Conservation (phyloP, 2,329 filamentous ascomycete species). For the Colletotrichum spinosum region DNA sequence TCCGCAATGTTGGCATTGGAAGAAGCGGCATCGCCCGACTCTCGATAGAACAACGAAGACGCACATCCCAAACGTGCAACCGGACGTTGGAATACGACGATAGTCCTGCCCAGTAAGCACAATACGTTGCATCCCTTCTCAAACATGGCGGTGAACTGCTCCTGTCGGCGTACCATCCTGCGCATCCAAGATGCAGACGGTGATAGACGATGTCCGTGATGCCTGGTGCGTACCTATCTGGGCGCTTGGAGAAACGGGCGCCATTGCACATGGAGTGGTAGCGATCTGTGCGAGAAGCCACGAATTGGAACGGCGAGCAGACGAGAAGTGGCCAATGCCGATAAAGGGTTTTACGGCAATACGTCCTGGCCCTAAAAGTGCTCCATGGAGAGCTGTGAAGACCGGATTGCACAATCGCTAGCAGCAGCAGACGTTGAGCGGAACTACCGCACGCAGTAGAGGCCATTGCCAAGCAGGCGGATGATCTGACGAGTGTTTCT, state of each 20-base stretch:
- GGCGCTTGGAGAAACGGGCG: constrained; percentile 19
- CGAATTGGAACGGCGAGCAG: constrained; percentile 15
- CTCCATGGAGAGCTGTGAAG: background rate
- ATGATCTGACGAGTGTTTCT: constrained; percentile 23
- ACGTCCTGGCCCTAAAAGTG: background rate
- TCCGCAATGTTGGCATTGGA: too few relatives aligned
- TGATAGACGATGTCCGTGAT: constrained; percentile 19
- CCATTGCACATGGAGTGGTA: constrained; percentile 24
- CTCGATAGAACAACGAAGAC: too few relatives aligned
- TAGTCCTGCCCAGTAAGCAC: too few relatives aligned
- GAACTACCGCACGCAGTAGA: background rate
- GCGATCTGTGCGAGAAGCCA: constrained; percentile 27
- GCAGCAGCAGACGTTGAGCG: too few relatives aligned
- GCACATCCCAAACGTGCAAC: too few relatives aligned
- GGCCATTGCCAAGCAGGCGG: constrained; percentile 7
- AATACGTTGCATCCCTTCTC: too few relatives aligned
- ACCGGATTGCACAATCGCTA: too few relatives aligned
- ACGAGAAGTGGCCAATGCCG: constrained; percentile 13
- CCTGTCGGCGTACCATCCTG: background rate
- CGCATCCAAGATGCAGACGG: background rate
- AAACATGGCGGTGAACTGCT: background rate
- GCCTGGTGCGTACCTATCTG: constrained; percentile 4
- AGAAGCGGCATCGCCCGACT: too few relatives aligned
- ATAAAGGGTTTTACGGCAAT: constrained; percentile 27
- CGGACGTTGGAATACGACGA: too few relatives aligned